A percentile compares a stretch with the other conserved stretches of the same genome.
Evolutionary conservation across 2,329 filamentous ascomycete species (phyloP).

Genomic region (Penicillium sp.): DNA sequence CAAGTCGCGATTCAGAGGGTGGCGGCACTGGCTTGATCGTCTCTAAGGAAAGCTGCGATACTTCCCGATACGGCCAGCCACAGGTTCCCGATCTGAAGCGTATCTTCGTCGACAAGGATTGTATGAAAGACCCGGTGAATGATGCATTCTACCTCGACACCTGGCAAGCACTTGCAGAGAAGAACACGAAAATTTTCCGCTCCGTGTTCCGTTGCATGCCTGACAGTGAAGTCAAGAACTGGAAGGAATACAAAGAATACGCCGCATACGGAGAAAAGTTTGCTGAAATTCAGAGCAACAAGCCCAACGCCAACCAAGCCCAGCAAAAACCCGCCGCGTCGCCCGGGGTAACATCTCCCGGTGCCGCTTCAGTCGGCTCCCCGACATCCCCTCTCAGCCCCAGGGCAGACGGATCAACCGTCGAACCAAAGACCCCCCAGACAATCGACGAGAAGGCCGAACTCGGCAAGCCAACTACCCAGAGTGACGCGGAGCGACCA

Average conservation of each 20-base stretch:
- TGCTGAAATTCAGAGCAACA: slow-evolving; percentile 65
- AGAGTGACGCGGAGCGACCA: slow-evolving; percentile 39
- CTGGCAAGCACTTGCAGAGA: slow-evolving; percentile 85
- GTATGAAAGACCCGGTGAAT: slow-evolving; percentile 89
- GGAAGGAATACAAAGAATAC: slow-evolving; percentile 90
- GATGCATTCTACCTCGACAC: slow-evolving; percentile 82
- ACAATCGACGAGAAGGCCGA: slow-evolving; percentile 41
- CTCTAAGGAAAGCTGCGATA: slow-evolving; percentile 50
- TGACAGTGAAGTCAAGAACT: slow-evolving; percentile 89
- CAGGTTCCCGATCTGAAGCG: slow-evolving; percentile 69
- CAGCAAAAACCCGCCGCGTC: slow-evolving; percentile 47
- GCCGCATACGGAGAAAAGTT: slow-evolving; percentile 78
- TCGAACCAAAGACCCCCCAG: slow-evolving; percentile 35
- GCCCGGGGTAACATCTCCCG: slow-evolving; percentile 37
- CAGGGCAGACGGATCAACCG: slow-evolving; percentile 34
- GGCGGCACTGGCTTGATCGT: slow-evolving; percentile 73
- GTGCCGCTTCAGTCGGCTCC: slow-evolving; percentile 30
- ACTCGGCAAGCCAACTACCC: slow-evolving; percentile 37
- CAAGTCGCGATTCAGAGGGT: slow-evolving; percentile 79
- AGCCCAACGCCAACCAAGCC: slow-evolving; percentile 50
- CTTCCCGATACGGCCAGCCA: slow-evolving; percentile 53
- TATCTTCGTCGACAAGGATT: slow-evolving; percentile 81
- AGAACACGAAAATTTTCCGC: slow-evolving; percentile 94
- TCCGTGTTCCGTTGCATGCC: slow-evolving; percentile 96
- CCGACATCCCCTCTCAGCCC: slow-evolving; percentile 30